Evolutionary conservation across 805 yeast genomes (phyloP), one percentile per base, ranked within the genome.

Genomic region (Scheffersomyces lignosus): DNA sequence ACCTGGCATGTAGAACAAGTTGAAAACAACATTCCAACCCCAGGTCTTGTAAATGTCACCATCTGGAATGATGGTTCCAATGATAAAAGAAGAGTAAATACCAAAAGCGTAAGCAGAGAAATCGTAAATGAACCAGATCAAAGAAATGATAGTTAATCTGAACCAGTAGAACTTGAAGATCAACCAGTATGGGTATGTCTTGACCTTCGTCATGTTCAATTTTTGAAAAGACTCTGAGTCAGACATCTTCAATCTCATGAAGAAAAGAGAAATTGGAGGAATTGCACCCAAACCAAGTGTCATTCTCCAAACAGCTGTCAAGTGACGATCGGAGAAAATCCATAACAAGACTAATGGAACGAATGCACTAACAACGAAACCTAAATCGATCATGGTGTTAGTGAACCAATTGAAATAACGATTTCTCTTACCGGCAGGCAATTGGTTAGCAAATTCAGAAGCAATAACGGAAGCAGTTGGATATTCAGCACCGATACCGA

Each of bases 401-500:
- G 96, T 88, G 64, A 89, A 89, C 85, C 88, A 80, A 37, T 81
- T 77, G 55, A 90, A 88, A 71, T 83, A 89, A 58, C 96, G 75
- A 66, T 89, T 87, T 70, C 96, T 82, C 43, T 74, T 73, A 37
- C 95, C 95, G 10, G 78, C 71, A 8, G 90, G 85, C 51, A 88
- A 67, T 44, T 78, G 64, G 38, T 84, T 80, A 32, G 93, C 79
- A 26, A 93, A 91, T 63, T 89, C 96, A 20, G 96, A 89, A 50
- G 93, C 86, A 24, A 95, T 93, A 15, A 89, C 91, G 5, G 95
- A 83, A 33, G 96, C 89, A 9, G 95, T 83, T 31, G 96, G 96
- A 58, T 89, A 89, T 64, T 89, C 97, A 33, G 93, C 89, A 52
- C 97, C 97, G 49, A 90, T 86, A 52, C 89, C 95, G 45, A 87